These are phyloP conservation scores for Pyricularia grisea DNA, from an alignment of 2,329 filamentous ascomycete species.

Conservation along the genomic window DNA sequence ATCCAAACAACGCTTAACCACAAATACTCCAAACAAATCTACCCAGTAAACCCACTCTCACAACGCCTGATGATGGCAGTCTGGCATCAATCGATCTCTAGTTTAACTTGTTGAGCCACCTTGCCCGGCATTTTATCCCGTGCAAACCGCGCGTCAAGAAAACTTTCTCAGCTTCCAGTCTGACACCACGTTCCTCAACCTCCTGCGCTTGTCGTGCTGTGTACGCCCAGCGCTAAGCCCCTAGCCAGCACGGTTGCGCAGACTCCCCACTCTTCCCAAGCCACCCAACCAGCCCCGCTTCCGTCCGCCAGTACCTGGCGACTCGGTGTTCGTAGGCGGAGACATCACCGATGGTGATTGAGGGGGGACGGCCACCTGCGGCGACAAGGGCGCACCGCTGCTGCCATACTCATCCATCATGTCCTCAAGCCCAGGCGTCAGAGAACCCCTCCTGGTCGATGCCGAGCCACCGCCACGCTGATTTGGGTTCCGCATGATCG, in stretches of 20 bases:
- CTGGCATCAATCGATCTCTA: not conserved
- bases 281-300: slow-evolving; percentile 19
- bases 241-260: slow-evolving; percentile 18
- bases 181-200: not conserved
- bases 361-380: not conserved
- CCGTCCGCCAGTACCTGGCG: slow-evolving; percentile 11
- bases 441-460: not conserved
- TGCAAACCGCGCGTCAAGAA: not conserved
- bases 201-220: not conserved
- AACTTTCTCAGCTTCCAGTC: not conserved
- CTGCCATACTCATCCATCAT: not conserved
- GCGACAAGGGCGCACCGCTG: not conserved
- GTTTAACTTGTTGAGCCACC: not conserved
- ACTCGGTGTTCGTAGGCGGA: not conserved
- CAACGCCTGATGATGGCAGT: not conserved
- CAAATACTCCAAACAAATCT: not conserved
- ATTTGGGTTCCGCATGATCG: slow-evolving; percentile 37
- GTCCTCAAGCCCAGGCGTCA: slow-evolving; percentile 1
- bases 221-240: slow-evolving; percentile 1
- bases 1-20: not conserved
- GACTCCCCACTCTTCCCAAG: slow-evolving; percentile 20
- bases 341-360: not conserved
- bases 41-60: not conserved
- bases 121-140: not conserved
- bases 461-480: not conserved